Evolutionary conservation across 2,329 filamentous ascomycete genomes (phyloP), one percentile per base, ranked within the genome.

Genomic region (Plenodomus lindquistii): DNA sequence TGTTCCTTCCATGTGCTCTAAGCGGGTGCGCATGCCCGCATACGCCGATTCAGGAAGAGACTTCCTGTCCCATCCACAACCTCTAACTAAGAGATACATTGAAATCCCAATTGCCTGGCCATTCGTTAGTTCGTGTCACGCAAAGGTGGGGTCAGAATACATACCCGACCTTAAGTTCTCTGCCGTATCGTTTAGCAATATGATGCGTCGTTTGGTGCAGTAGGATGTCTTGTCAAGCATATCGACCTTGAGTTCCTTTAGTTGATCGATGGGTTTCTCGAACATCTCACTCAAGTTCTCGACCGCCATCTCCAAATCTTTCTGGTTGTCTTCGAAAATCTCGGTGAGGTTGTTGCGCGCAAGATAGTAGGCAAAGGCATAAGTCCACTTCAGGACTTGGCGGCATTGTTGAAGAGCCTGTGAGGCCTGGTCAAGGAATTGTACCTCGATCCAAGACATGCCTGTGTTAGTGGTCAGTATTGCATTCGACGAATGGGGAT

Each of bases 381-480:
- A 99, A 0, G 94, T 99, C 94, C 94, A 99, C 77, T 99, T 99
- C 4, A 99, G 80, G 0, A 94, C 99, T 75, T 97, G 93, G n/a
- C 94, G 89, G 73, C 94, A 99, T 39, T 91, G 91, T 75, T 97
- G 93, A 15, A 99, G 81, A 2, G 93, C 91, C 69, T 96, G 91
- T 0, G 92, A 96, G 0, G 94, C 94, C 2, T 89, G 87, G 66
- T 96, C 90, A 18, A 99, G 83, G 70, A 97, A 99, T 69, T 99
- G 94, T 6, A 99, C 94, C 71, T 99, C 94, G 50, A 99, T 99
- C 94, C 94, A 99, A 0, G 92, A 97, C 85, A 99, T 91, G 11
- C 27, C 27, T 31, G 11, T 15, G 15, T 31, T 13, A 8, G 11
- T 31, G 10, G 27, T 31, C 55, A 40, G 40, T 39, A 20, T n/a